A percentile compares a stretch with the other conserved stretches of the same genome.
These are phyloP conservation scores for Dothideomycetidae sp. DNA, from an alignment of 2,329 filamentous ascomycete species.

Conservation along the genomic window DNA sequence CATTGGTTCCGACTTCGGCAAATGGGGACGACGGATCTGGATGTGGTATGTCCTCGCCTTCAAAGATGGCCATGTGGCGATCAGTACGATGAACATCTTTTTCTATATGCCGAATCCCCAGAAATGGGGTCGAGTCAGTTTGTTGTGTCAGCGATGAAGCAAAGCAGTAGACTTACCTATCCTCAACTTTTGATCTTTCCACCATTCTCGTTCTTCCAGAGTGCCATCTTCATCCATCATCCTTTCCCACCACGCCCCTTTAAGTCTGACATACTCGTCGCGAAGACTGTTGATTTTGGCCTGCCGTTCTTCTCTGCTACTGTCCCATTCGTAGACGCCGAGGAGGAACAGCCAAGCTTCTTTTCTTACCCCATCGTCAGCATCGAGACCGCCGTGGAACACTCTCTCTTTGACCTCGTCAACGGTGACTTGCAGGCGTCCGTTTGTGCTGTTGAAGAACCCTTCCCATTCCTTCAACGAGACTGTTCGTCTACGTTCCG, in stretches of 20 bases:
- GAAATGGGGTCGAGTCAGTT: slow-evolving; percentile 39
- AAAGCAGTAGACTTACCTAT: slow-evolving; percentile 58
- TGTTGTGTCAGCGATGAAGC: no score
- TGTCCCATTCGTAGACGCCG: slow-evolving; percentile 87
- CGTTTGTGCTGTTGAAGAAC: slow-evolving; percentile 67
- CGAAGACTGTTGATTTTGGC: slow-evolving; percentile 70
- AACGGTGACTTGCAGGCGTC: slow-evolving; percentile 61
- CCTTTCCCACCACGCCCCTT: slow-evolving; percentile 91
- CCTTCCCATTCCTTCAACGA: slow-evolving; percentile 77
- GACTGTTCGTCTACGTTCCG: slow-evolving; percentile 63
- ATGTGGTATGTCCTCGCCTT: slow-evolving; percentile 90
- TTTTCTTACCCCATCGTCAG: slow-evolving; percentile 83
- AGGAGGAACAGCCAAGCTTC: slow-evolving; percentile 93
- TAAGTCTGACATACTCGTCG: slow-evolving; percentile 87
- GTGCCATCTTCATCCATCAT: slow-evolving; percentile 71
- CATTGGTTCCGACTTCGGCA: slow-evolving; percentile 82
- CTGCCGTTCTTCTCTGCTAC: slow-evolving; percentile 69
- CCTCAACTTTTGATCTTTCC: slow-evolving; percentile 82
- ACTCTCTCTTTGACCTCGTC: slow-evolving; percentile 96
- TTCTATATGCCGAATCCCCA: slow-evolving; percentile 51
- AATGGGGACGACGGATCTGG: slow-evolving; percentile 94
- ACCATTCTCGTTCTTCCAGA: slow-evolving; percentile 79
- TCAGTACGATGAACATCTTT: slow-evolving; percentile 98
- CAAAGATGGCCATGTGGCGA: slow-evolving; percentile 85
- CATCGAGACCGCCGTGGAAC: slow-evolving; percentile 82